phyloP scores from a whole-genome alignment of 495 filamentous ascomycete species.

The Podospora australis region DNA sequence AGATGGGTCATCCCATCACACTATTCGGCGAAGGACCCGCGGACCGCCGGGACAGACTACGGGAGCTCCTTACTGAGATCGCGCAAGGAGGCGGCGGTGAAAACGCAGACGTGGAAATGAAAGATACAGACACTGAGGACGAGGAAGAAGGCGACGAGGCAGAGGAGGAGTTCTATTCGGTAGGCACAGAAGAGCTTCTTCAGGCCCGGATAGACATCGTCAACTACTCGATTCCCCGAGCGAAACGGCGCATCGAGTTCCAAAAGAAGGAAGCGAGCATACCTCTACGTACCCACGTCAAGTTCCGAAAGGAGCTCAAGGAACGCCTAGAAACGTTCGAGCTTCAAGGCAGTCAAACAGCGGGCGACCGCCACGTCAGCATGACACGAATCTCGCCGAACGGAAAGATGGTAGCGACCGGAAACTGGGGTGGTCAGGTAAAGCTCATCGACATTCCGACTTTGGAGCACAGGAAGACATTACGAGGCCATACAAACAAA shows the following conservation, averaged over 20 bases:
- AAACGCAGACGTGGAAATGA: slow-evolving; percentile 53
- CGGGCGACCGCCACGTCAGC: slow-evolving; percentile 81
- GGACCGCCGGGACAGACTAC: slow-evolving; percentile 80
- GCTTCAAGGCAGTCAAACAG: slow-evolving; percentile 85
- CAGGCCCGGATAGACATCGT: slow-evolving; percentile 77
- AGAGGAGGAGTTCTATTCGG: slow-evolving; percentile 95
- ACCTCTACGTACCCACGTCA: slow-evolving; percentile 78
- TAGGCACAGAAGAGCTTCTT: slow-evolving; percentile 66
- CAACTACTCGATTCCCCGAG: slow-evolving; percentile 74
- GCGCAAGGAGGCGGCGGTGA: slow-evolving; percentile 53
- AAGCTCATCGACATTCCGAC: slow-evolving; percentile 78
- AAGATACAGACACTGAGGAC: slow-evolving; percentile 60
- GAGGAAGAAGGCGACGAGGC: slow-evolving; percentile 61
- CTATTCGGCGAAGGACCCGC: slow-evolving; percentile 87
- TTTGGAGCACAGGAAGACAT: slow-evolving; percentile 62
- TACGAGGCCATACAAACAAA: slow-evolving; percentile 78
- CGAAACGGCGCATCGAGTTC: slow-evolving; percentile 65
- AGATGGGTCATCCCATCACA: slow-evolving; percentile 86
- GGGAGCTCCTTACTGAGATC: slow-evolving; percentile 69
- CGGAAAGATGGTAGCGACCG: slow-evolving; percentile 75
- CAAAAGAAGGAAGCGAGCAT: slow-evolving; percentile 77
- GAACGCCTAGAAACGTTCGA: slow-evolving; percentile 77
- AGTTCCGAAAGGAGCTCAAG: slow-evolving; percentile 83
- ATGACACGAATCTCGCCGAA: slow-evolving; percentile 87
- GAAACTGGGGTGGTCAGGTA: slow-evolving; percentile 86